These are phyloP conservation scores for Dictyostelium firmibasis DNA, from an alignment of 78 protist genomes.

Conservation along the genomic window DNA sequence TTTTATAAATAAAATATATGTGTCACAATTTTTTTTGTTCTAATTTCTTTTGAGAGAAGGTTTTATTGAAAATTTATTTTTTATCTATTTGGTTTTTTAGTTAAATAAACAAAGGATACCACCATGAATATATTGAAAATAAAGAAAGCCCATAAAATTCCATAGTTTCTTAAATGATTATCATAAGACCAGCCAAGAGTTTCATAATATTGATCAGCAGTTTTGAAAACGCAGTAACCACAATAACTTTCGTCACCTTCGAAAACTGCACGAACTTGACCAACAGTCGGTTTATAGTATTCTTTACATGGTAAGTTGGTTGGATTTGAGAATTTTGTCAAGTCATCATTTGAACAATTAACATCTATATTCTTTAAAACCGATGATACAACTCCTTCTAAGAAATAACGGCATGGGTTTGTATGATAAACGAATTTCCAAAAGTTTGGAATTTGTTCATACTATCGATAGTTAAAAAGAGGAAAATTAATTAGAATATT, in stretches of 20 bases:
- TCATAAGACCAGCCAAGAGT: neutral
- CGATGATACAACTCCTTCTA: slow-evolving; percentile 66
- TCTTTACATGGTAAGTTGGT: neutral
- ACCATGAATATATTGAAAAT: slow-evolving; percentile 19
- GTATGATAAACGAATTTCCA: slow-evolving; percentile 49
- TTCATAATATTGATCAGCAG: slow-evolving; percentile 25
- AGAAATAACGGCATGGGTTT: slow-evolving; percentile 36
- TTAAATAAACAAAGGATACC: slow-evolving; percentile 28
- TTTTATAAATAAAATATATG: too few species aligned
- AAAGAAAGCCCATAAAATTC: slow-evolving; percentile 12
- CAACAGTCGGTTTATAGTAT: neutral
- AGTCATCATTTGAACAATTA: slow-evolving; percentile 15
- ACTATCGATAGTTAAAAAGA: neutral
- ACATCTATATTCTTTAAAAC: neutral
- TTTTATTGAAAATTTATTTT: neutral
- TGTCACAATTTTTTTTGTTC: too few species aligned
- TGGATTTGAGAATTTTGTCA: slow-evolving; percentile 23
- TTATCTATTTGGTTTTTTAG: slow-evolving; percentile 60
- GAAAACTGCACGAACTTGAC: neutral
- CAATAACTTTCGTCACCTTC: neutral
- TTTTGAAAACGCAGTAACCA: slow-evolving; percentile 43
- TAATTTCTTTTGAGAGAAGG: neutral
- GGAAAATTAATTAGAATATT: too few species aligned
- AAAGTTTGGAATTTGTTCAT: slow-evolving; percentile 15
- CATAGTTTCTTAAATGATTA: slow-evolving; percentile 38